A percentile compares a stretch with the other conserved stretches of the same genome.
Evolutionary conservation across 140 eudicot genomes (phyloP).

Genomic region (Anethum foeniculum): DNA sequence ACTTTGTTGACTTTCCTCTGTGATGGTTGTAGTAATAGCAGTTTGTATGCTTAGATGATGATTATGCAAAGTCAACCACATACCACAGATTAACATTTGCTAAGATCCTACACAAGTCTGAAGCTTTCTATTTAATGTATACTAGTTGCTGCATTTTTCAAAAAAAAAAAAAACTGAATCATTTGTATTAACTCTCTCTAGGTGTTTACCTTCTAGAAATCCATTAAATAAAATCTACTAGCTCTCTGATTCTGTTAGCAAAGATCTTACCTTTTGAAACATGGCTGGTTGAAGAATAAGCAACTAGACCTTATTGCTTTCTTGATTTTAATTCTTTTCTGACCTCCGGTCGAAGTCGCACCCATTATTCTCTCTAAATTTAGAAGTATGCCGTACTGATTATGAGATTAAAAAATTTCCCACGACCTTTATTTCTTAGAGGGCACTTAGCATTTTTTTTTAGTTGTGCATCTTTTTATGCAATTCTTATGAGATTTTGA

Average conservation of each 20-base stretch:
- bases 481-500: background rate
- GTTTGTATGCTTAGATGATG: background rate
- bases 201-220: background rate
- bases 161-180: background rate
- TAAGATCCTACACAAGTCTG: background rate
- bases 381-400: background rate
- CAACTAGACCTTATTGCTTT: background rate
- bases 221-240: background rate
- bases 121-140: background rate
- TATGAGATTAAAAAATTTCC: too few relatives aligned
- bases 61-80: background rate
- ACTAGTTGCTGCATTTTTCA: background rate
- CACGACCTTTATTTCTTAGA: background rate
- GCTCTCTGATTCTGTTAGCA: background rate
- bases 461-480: background rate
- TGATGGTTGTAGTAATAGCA: background rate
- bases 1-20: background rate
- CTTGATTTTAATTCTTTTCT: background rate
- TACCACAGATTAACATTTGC: background rate
- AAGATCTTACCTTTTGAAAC: background rate
- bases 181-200: background rate
- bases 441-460: background rate
- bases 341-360: background rate
- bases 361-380: background rate
- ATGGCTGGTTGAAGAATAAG: background rate